Evolutionary conservation across 2,329 filamentous ascomycete genomes (phyloP), one percentile per base, ranked within the genome.

Genomic region (Intubia oerlemansii): DNA sequence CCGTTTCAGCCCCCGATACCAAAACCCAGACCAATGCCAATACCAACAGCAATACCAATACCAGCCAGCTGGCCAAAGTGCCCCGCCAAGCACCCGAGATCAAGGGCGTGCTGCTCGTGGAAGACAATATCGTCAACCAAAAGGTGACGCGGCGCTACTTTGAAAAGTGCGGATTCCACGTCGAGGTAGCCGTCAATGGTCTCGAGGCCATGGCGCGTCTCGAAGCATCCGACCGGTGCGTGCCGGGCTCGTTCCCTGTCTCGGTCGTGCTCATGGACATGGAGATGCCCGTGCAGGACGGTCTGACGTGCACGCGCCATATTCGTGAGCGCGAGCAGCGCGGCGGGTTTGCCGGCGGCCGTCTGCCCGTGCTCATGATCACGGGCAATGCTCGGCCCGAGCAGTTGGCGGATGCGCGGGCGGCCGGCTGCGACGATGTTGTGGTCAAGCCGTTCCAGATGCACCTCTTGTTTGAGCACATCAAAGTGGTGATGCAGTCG

Each of bases 281-380:
- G 39, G 71, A 79, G 42, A 79, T 80, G 74, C 74, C 74, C 2
- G 50, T 78, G 11, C 73, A 75, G 56, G 71, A 79, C 38, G 75
- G 75, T 0, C 50, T 75, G 32, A 66, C 67, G 2, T 75, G 72
- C 42, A 72, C 70, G 10, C 56, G 57, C 18, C 56, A 58, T 24
- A 77, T 81, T 31, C 59, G 75, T 11, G 56, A 66, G 35, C 46
- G 75, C 32, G 68, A 77, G 44, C 48, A 47, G 23, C 47, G 55
- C 19, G 62, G 63, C 7, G 54, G 54, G 34, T 51, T 73, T 4
- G 49, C 44, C 10, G 56, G 56, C 11, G 58, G 61, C 3, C 40
- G 57, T 32, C 57, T 74, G 12, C 67, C 68, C 5, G 69, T 73
- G 39, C 69, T 74, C 36, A 68, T 66, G 7, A 66, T 70, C 15